A percentile compares a stretch with the other conserved stretches of the same genome.
Evolutionary conservation across 2,329 filamentous ascomycete species (phyloP).

Genomic region (Exophiala sideris): DNA sequence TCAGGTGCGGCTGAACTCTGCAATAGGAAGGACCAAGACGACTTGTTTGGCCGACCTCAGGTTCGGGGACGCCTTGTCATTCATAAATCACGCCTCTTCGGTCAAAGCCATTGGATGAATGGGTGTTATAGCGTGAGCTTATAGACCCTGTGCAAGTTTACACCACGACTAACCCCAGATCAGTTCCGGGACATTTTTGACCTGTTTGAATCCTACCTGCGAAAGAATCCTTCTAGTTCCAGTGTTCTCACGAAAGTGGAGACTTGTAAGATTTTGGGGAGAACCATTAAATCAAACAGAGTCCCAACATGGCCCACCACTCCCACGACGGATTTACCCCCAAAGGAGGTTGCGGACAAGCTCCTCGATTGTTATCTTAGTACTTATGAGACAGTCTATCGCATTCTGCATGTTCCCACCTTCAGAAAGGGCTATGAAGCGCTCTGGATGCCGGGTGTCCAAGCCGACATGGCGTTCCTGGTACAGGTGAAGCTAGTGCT

Average conservation of each 20-base stretch:
- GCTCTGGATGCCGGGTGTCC: slow-evolving; percentile 46
- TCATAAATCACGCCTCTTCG: slow-evolving; percentile 57
- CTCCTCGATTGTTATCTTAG: slow-evolving; percentile 76
- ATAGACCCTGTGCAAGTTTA: slow-evolving; percentile 16
- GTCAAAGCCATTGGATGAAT: slow-evolving; percentile 56
- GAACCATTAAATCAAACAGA: slow-evolving; percentile 50
- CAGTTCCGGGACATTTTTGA: slow-evolving; percentile 44
- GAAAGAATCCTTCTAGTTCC: slow-evolving; percentile 39
- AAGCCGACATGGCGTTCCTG: slow-evolving; percentile 50
- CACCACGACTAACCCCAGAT: slow-evolving; percentile 10
- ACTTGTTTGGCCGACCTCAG: slow-evolving; percentile 32
- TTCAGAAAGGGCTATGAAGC: slow-evolving; percentile 56
- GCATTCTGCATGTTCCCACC: slow-evolving; percentile 57
- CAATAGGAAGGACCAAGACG: slow-evolving; percentile 30
- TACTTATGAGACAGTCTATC: slow-evolving; percentile 55
- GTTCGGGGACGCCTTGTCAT: slow-evolving; percentile 44
- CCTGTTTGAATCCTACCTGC: slow-evolving; percentile 41
- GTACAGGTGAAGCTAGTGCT: slow-evolving; percentile 58
- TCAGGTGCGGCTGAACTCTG: not conserved
- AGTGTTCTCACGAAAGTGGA: slow-evolving; percentile 41
- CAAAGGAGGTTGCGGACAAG: slow-evolving; percentile 72
- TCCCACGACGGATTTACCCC: slow-evolving; percentile 46
- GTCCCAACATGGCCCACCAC: slow-evolving; percentile 48
- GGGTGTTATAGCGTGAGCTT: slow-evolving; percentile 44
- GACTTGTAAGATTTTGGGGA: slow-evolving; percentile 50